Conservation (phyloP, 306 rosid species). For the Lithocarpus polystachyus region DNA sequence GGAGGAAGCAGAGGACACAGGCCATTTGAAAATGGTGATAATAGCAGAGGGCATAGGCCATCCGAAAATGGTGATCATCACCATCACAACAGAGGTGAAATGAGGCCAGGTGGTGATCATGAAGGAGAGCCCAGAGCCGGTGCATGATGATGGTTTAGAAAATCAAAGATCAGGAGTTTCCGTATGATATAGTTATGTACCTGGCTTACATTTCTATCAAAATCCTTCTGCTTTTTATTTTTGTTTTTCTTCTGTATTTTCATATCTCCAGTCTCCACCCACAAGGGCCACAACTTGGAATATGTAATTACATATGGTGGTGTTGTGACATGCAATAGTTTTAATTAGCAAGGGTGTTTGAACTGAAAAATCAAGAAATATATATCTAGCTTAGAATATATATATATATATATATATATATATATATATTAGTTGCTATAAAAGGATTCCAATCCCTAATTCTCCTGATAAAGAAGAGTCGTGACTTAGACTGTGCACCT, state of each 20-base stretch:
- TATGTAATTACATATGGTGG: neutral
- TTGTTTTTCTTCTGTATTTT: neutral
- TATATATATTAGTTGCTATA: too few species aligned
- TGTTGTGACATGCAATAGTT: neutral
- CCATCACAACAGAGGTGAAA: constrained; percentile 30
- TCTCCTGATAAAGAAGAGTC: too few species aligned
- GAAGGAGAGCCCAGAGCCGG: constrained; percentile 35
- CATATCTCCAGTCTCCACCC: neutral
- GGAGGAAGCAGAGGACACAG: constrained; percentile 32
- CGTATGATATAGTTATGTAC: neutral
- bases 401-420: too few species aligned
- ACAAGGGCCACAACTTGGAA: neutral
- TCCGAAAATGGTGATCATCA: constrained; percentile 21
- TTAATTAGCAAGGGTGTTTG: neutral
- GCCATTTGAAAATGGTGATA: constrained; percentile 18
- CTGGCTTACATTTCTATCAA: neutral
- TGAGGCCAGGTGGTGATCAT: constrained; percentile 27
- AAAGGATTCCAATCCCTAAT: too few species aligned
- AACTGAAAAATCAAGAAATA: neutral
- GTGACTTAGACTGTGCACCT: too few species aligned
- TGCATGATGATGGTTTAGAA: constrained; percentile 19
- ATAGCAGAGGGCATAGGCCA: constrained; percentile 33
- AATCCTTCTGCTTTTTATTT: neutral
- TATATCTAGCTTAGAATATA: neutral
- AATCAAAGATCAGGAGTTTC: neutral